These are phyloP conservation scores for Fraxinus angustifolia DNA, from an alignment of 305 asterid genomes.

Conservation along the genomic window DNA sequence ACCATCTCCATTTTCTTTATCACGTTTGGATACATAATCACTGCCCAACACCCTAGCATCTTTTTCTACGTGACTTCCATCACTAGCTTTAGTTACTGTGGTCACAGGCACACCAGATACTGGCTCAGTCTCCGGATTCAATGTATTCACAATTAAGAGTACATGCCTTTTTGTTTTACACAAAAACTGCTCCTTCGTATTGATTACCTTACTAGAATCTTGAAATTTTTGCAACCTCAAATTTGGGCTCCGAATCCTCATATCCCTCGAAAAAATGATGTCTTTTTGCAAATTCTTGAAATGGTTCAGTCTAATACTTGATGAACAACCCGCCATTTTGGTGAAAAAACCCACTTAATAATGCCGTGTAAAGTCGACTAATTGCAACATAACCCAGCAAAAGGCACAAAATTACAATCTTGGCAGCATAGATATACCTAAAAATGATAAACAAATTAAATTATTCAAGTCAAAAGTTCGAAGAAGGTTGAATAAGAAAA, in stretches of 20 bases:
- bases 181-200: constrained; percentile 24
- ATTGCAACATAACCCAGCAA: constrained; percentile 16
- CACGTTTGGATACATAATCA: constrained; percentile 21
- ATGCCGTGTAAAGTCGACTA: constrained; percentile 34
- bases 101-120: constrained; percentile 31
- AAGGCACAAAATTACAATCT: constrained; percentile 12
- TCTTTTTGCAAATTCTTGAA: constrained; percentile 40
- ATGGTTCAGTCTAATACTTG: constrained; percentile 43
- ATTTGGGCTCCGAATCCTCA: constrained; percentile 26
- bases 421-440: constrained; percentile 19
- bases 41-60: constrained; percentile 29
- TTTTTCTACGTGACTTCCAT: constrained; percentile 23
- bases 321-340: constrained; percentile 55
- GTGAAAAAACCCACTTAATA: not conserved
- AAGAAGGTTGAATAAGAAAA: not conserved
- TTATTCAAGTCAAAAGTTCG: not conserved
- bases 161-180: constrained; percentile 25
- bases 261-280: constrained; percentile 22
- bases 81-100: constrained; percentile 28
- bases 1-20: constrained; percentile 32
- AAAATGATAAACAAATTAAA: not conserved
- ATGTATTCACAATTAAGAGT: constrained; percentile 40
- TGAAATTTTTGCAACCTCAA: constrained; percentile 21
- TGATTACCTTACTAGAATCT: constrained; percentile 20
- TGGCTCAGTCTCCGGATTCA: constrained; percentile 41